Evolutionary conservation across 352 stramenopile species (phyloP).

Genomic region (Phytopythium cucurbitacearum): DNA sequence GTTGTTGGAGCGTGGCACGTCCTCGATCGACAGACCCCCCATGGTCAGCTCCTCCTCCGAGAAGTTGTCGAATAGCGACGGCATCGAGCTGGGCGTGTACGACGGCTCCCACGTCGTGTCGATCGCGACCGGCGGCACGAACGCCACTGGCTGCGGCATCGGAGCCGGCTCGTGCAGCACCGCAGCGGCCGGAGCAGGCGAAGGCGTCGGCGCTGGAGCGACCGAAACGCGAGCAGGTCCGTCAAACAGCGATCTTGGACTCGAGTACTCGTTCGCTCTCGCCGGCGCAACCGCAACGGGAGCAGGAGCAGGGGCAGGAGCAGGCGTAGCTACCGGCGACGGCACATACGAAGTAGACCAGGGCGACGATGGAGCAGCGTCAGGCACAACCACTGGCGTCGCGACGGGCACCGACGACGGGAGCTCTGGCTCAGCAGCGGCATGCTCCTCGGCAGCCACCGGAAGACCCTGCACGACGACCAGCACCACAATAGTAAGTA

Average conservation of each 20-base stretch:
- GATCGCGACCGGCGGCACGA: constrained; percentile 3
- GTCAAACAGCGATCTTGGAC: background rate
- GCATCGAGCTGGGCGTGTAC: background rate
- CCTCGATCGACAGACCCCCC: constrained; percentile 28
- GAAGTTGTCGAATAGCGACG: constrained; percentile 23
- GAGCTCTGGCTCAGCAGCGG: constrained; percentile 5
- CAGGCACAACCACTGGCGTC: background rate
- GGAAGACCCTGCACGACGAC: constrained; percentile 2
- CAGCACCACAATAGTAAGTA: too few relatives aligned
- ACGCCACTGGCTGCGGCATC: constrained; percentile 3
- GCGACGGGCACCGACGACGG: background rate
- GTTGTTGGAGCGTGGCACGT: constrained; percentile 14
- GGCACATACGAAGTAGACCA: constrained; percentile 8
- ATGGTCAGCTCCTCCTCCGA: constrained; percentile 36
- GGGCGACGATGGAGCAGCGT: constrained; percentile 1
- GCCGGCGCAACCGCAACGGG: constrained; percentile 3
- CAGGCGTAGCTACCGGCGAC: constrained; percentile 6
- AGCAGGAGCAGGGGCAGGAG: constrained; percentile 11
- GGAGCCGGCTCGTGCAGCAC: constrained; percentile 1
- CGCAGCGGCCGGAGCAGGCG: background rate
- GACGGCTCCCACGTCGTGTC: constrained; percentile 2
- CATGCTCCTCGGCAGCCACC: background rate
- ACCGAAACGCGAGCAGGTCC: background rate
- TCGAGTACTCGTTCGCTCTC: too few relatives aligned
- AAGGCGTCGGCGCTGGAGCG: background rate